Evolutionary conservation across 2,329 filamentous ascomycete genomes (phyloP), one percentile per base, ranked within the genome.

Genomic region (Apiospora sp.): DNA sequence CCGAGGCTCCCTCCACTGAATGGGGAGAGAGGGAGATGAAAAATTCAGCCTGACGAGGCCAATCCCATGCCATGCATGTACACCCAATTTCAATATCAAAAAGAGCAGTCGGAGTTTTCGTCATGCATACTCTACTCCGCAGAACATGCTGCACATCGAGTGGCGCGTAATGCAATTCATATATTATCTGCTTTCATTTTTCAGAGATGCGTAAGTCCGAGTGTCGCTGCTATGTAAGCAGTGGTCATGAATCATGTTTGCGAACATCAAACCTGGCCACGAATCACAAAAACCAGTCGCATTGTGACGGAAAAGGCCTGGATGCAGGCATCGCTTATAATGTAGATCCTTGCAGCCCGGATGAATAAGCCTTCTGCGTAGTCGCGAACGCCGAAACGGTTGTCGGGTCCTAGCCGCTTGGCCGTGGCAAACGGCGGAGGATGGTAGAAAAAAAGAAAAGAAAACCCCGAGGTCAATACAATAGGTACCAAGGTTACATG

Each of bases 341-440:
- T 41, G 54, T 10, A 61, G 30, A 61, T 61, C 30, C 54, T 37
- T 61, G 54, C 54, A 19, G 19, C 14, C 13, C 27, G 14, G 51
- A 58, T 10, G 51, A 19, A 34, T 10, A 58, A 58, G 51, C 51
- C 51, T 58, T 58, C 16, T 61, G 30, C 54, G 12, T 61, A 61
- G 30, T 61, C 54, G 54, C 54, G 54, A 61, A 61, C 54, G 27
- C 54, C 54, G 54, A 61, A 34, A 37, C 16, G 54, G 19, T n/a
- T n/a, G 54, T 34, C 51, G 51, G 51, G 51, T 34, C 13, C 16
- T 34, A 37, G 30, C 30, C 30, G 54, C 54, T 37, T 37, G 54
- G 51, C 30, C 30, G 54, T 34, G 54, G 30, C 54, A 30, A 61
- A n/a, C 13, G 16, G 27, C 27, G 27, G 27, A 30, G 27, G 27